Percentiles rank a stretch among this genome's conserved stretches.
These are phyloP conservation scores for Carex parvula DNA, from an alignment of 176 grass and related monocot genomes.

Conservation along the genomic window DNA sequence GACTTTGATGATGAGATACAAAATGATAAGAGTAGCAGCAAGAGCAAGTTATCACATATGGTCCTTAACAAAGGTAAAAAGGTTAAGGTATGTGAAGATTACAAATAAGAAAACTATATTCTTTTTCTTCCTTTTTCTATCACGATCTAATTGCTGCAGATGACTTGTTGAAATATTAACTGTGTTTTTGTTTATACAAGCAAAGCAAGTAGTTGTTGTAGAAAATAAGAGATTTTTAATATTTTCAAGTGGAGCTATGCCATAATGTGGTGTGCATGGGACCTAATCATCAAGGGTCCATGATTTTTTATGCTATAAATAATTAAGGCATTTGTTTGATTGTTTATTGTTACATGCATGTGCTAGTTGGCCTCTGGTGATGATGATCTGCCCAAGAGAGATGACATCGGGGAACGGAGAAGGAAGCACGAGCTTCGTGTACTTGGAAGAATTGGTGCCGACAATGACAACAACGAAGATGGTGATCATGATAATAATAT, in stretches of 20 bases:
- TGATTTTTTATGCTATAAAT: not conserved
- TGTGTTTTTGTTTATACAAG: slow-evolving; percentile 7
- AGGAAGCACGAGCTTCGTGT: slow-evolving; percentile 77
- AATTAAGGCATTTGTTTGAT: not conserved
- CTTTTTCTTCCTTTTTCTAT: slow-evolving; percentile 6
- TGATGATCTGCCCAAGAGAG: slow-evolving; percentile 92
- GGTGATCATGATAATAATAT: slow-evolving; percentile 25
- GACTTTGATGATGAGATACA: slow-evolving; percentile 89
- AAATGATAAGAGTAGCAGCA: slow-evolving; percentile 36
- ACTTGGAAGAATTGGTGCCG: slow-evolving; percentile 62
- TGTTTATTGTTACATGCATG: not conserved
- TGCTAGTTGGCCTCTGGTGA: slow-evolving; percentile 71
- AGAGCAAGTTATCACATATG: slow-evolving; percentile 39
- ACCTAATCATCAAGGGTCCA: not conserved
- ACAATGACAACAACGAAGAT: slow-evolving; percentile 32
- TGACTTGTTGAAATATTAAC: not conserved
- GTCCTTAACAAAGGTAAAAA: slow-evolving; percentile 49
- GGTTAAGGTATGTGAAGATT: slow-evolving; percentile 51
- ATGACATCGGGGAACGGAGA: slow-evolving; percentile 84
- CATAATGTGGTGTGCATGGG: not conserved
- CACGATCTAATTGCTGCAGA: not conserved
- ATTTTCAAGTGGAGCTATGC: not conserved
- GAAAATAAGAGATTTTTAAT: not conserved
- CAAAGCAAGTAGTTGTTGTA: slow-evolving; percentile 1
- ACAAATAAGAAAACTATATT: not conserved